These are phyloP conservation scores for Gillenia trifoliata DNA, from an alignment of 306 rosid species.

Conservation along the genomic window DNA sequence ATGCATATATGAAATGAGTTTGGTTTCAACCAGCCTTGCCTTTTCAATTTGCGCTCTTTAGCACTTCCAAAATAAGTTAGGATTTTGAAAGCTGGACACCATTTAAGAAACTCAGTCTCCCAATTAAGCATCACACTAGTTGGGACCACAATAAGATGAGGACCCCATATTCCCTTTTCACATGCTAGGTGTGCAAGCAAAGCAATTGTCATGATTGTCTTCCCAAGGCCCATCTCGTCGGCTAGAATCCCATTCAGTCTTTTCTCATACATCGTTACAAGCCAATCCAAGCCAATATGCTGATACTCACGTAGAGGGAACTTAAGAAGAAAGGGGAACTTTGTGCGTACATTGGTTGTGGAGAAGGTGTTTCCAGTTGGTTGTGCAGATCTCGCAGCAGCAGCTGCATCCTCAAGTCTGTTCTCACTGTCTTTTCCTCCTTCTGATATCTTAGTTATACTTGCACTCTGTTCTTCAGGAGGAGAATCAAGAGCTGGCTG, in stretches of 20 bases:
- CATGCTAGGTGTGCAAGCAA: constrained; percentile 96
- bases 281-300: constrained; percentile 99
- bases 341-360: constrained; percentile 94
- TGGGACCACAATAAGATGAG: constrained; percentile 97
- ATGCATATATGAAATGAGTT: constrained; percentile 97
- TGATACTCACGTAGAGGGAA: constrained; percentile 94
- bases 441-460: constrained; percentile 33
- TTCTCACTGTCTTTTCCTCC: constrained; percentile 67
- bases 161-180: constrained; percentile 99
- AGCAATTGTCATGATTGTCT: constrained; percentile 96
- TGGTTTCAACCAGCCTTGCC: constrained; percentile 94
- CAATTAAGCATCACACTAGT: constrained; percentile 99
- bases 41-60: constrained; percentile 82
- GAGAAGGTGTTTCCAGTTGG: constrained; percentile 99
- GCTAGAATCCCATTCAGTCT: constrained; percentile 95
- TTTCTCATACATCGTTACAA: constrained; percentile 96
- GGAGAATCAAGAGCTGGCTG: constrained; percentile 34
- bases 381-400: constrained; percentile 99
- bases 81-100: constrained; percentile 99
- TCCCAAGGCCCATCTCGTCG: constrained; percentile 97
- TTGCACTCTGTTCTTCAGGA: constrained; percentile 42
- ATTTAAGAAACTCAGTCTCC: constrained; percentile 98
- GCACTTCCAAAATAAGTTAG: constrained; percentile 95
- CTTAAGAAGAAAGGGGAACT: constrained; percentile 89
- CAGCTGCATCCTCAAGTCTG: constrained; percentile 93